These are phyloP conservation scores for Pseudocercospora eumusae DNA, from an alignment of 2,329 filamentous ascomycete species.

Conservation along the genomic window DNA sequence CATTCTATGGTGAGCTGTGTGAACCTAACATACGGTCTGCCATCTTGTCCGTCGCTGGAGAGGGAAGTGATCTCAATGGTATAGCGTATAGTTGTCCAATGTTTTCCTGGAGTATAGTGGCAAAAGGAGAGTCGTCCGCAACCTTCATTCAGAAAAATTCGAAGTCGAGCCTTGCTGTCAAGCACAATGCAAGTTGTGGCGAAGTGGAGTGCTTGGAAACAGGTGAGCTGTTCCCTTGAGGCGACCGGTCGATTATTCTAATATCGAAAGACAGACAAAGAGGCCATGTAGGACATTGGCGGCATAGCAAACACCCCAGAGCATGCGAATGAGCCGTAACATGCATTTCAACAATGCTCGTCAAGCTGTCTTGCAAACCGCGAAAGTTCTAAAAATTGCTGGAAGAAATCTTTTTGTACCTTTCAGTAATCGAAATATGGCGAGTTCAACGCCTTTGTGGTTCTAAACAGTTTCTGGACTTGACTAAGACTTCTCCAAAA, in stretches of 20 bases:
- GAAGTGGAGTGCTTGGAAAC: neutral
- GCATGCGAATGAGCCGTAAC: neutral
- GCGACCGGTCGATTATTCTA: neutral
- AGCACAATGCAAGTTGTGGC: neutral
- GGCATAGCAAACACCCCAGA: neutral
- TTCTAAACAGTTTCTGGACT: neutral
- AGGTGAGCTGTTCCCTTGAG: neutral
- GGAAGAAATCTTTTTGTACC: conserved; percentile 5
- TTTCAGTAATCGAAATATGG: neutral
- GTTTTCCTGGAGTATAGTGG: neutral
- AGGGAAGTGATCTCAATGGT: neutral
- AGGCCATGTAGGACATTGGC: neutral
- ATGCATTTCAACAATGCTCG: conserved; percentile 1
- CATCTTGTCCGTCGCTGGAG: too few species aligned
- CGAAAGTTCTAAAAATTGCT: conserved; percentile 3
- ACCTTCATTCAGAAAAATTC: too few species aligned
- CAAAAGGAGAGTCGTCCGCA: neutral
- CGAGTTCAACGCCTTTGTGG: neutral
- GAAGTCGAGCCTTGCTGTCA: neutral
- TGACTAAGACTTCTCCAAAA: neutral
- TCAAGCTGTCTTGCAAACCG: conserved; percentile 1
- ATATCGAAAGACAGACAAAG: neutral
- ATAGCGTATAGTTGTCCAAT: neutral
- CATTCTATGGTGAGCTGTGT: too few species aligned
- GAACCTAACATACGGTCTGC: too few species aligned